phyloP scores from a whole-genome alignment of 306 rosid species.

The Coriaria nepalensis region DNA sequence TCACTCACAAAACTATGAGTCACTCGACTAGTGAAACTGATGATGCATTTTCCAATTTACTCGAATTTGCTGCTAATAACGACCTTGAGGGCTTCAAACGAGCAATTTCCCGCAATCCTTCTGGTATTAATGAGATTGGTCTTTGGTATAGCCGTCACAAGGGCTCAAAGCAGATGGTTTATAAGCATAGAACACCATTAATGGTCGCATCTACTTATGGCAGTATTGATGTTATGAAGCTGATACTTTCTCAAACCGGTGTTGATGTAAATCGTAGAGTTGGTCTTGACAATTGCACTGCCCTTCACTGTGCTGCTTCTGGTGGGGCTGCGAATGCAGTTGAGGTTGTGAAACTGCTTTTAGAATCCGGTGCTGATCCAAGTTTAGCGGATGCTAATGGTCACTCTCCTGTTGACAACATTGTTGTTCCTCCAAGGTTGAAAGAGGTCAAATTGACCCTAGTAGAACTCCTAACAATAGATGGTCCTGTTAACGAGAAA shows the following conservation, averaged over 20 bases:
- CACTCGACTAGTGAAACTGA: conserved; percentile 29
- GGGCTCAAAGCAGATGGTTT: conserved; percentile 51
- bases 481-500: neutral
- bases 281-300: conserved; percentile 49
- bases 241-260: conserved; percentile 31
- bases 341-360: conserved; percentile 44
- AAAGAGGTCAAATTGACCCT: no score
- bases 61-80: conserved; percentile 65
- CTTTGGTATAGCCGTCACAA: conserved; percentile 49
- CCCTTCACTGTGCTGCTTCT: conserved; percentile 84
- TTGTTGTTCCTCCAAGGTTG: conserved; percentile 43
- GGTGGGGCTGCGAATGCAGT: conserved; percentile 47
- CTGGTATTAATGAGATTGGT: conserved; percentile 36
- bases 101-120: conserved; percentile 26
- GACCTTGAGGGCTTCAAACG: conserved; percentile 47
- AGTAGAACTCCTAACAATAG: conserved; percentile 41
- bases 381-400: conserved; percentile 37
- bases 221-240: conserved; percentile 46
- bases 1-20: conserved; percentile 35
- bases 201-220: conserved; percentile 77
- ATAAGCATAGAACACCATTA: conserved; percentile 50
- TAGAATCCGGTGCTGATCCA: conserved; percentile 49
- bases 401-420: conserved; percentile 45
- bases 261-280: conserved; percentile 45
- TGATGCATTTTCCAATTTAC: conserved; percentile 39